Evolutionary conservation across 192 early-diverging fungal genomes (phyloP).

Genomic region (Phlyctochytrium bullatum): DNA sequence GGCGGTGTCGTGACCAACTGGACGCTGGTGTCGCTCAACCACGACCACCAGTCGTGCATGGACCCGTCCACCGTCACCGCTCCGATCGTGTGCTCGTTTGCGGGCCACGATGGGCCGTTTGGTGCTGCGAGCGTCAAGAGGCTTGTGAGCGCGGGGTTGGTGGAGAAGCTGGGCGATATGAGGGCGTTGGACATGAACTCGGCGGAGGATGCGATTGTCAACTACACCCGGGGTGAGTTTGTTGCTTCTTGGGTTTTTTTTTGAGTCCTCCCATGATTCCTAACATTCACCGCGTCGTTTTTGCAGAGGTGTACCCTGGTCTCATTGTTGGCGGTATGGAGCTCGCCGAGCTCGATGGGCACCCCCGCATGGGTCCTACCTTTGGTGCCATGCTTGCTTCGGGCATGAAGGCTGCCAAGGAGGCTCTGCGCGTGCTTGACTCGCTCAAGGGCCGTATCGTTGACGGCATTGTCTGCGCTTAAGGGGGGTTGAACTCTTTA

Average conservation of each 20-base stretch:
- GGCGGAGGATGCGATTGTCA: conserved; percentile 66
- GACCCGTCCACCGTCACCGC: conserved; percentile 69
- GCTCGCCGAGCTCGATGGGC: conserved; percentile 66
- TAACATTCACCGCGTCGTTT: no score
- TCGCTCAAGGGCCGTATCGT: conserved; percentile 15
- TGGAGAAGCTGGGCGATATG: conserved; percentile 60
- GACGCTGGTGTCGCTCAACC: conserved; percentile 60
- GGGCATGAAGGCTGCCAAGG: conserved; percentile 67
- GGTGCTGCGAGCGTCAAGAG: conserved; percentile 69
- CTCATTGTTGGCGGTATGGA: conserved; percentile 74
- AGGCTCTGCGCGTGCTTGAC: conserved; percentile 41
- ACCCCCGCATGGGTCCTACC: conserved; percentile 66
- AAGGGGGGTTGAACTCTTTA: no score
- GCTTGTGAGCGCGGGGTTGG: conserved; percentile 54
- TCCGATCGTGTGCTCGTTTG: conserved; percentile 64
- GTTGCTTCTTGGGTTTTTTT: neutral
- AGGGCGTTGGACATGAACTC: conserved; percentile 66
- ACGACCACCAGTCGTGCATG: conserved; percentile 61
- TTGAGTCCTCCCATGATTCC: neutral
- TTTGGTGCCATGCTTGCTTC: conserved; percentile 65
- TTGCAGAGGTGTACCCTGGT: conserved; percentile 61
- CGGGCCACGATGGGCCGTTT: conserved; percentile 64
- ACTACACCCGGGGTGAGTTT: conserved; percentile 47
- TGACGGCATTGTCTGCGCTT: conserved; percentile 22
- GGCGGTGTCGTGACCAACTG: conserved; percentile 74